Evolutionary conservation across 2,329 filamentous ascomycete genomes (phyloP).

Genomic region (Penicillium freii): DNA sequence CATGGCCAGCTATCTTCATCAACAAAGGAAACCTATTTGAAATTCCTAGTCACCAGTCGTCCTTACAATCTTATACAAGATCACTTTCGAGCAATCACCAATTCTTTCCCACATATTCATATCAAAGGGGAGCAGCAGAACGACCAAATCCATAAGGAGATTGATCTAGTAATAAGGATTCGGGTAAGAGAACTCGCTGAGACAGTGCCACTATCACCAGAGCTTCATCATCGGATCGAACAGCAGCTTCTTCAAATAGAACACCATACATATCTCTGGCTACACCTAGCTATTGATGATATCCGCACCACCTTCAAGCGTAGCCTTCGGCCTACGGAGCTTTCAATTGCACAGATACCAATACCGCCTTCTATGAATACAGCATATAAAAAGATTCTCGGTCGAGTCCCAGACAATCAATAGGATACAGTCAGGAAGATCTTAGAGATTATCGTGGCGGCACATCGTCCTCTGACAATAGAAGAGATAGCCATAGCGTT

Average conservation of each 20-base stretch:
- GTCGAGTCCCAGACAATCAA: constrained; percentile 3
- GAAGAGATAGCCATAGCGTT: constrained; percentile 16
- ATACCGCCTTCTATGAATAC: constrained; percentile 11
- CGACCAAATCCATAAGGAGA: constrained; percentile 13
- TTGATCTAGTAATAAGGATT: constrained; percentile 13
- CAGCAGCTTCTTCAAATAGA: constrained; percentile 18
- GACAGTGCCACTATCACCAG: not conserved
- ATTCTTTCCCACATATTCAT: too few species aligned
- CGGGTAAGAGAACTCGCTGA: constrained; percentile 13
- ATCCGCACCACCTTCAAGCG: constrained; percentile 5
- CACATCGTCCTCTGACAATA: constrained; percentile 15
- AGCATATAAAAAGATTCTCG: constrained; percentile 19
- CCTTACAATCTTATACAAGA: constrained; percentile 17
- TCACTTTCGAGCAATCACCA: not conserved
- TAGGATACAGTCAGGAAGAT: constrained; percentile 4
- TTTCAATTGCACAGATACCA: too few species aligned
- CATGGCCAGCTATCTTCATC: not conserved
- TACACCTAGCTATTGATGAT: constrained; percentile 19
- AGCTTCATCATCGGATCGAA: constrained; percentile 6
- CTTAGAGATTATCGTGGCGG: constrained; percentile 15
- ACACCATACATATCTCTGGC: constrained; percentile 23
- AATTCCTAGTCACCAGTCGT: constrained; percentile 23
- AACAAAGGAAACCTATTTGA: constrained; percentile 3
- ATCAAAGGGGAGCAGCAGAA: constrained; percentile 15
- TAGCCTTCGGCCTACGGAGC: constrained; percentile 11